These are phyloP conservation scores for Exophiala aquamarina DNA, from an alignment of 2,329 filamentous ascomycete species.

Conservation along the genomic window DNA sequence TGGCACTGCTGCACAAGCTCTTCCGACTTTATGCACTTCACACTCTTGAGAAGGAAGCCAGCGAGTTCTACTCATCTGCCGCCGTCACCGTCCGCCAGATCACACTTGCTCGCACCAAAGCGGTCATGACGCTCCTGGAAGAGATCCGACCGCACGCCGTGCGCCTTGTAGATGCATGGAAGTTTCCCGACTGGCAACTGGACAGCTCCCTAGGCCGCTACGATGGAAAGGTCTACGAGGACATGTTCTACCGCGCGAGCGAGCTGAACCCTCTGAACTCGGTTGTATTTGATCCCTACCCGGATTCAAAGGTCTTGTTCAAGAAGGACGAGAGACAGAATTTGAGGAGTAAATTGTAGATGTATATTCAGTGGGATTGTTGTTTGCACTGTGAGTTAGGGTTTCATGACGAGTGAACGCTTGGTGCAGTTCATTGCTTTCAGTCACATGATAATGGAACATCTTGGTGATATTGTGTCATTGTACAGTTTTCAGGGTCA, in stretches of 20 bases:
- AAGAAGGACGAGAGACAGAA: slow-evolving; percentile 49
- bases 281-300: slow-evolving; percentile 71
- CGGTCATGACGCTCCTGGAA: slow-evolving; percentile 67
- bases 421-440: no score
- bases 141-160: slow-evolving; percentile 73
- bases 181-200: slow-evolving; percentile 75
- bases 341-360: slow-evolving; percentile 18
- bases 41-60: slow-evolving; percentile 66
- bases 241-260: slow-evolving; percentile 71
- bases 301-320: slow-evolving; percentile 59
- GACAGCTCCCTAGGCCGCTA: slow-evolving; percentile 68
- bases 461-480: no score
- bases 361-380: no score
- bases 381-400: no score
- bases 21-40: slow-evolving; percentile 66
- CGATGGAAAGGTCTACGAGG: slow-evolving; percentile 77
- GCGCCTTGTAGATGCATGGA: slow-evolving; percentile 70
- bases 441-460: no score
- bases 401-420: no score
- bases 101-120: slow-evolving; percentile 63
- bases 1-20: slow-evolving; percentile 61
- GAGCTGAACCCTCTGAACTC: slow-evolving; percentile 72
- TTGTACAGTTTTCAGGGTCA: no score
- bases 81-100: slow-evolving; percentile 72
- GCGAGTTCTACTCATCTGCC: slow-evolving; percentile 69